phyloP scores from a whole-genome alignment of 2,329 filamentous ascomycete genomes.

The Teratosphaeria pseudoeucalypti region DNA sequence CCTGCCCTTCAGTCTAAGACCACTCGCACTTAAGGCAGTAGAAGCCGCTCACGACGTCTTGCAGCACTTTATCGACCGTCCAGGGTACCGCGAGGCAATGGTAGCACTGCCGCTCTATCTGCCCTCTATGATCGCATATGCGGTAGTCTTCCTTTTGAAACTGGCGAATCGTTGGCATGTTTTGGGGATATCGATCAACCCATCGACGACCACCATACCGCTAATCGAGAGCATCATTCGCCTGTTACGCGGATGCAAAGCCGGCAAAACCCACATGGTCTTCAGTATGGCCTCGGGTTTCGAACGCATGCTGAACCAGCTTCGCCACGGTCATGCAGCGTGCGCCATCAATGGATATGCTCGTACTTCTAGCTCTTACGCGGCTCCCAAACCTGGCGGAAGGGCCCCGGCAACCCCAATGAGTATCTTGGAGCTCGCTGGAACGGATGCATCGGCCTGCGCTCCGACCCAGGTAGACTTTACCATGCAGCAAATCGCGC shows the following conservation, averaged over 20 bases:
- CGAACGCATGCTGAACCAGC: constrained; percentile 8
- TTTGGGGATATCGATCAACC: constrained; percentile 7
- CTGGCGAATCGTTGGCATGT: constrained; percentile 4
- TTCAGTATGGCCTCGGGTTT: constrained; percentile 10
- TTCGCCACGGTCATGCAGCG: not conserved
- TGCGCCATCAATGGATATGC: not conserved
- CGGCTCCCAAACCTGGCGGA: not conserved
- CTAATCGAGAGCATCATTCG: constrained; percentile 6
- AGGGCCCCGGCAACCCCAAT: not conserved
- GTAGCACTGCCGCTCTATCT: constrained; percentile 8
- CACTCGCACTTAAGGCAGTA: not conserved
- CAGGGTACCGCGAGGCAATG: constrained; percentile 1
- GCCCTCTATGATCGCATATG: constrained; percentile 9
- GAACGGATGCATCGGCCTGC: not conserved
- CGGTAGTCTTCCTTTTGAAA: constrained; percentile 8
- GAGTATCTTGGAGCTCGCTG: not conserved
- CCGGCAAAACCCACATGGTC: constrained; percentile 9
- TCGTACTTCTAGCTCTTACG: not conserved
- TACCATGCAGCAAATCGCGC: not conserved
- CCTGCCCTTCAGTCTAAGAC: not conserved
- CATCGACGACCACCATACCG: constrained; percentile 4
- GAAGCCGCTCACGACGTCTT: not conserved
- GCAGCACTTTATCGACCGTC: not conserved
- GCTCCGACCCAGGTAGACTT: not conserved
- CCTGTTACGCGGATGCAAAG: constrained; percentile 5